These are phyloP conservation scores for Claviceps purpurea DNA, from an alignment of 2,329 filamentous ascomycete genomes.

Conservation along the genomic window DNA sequence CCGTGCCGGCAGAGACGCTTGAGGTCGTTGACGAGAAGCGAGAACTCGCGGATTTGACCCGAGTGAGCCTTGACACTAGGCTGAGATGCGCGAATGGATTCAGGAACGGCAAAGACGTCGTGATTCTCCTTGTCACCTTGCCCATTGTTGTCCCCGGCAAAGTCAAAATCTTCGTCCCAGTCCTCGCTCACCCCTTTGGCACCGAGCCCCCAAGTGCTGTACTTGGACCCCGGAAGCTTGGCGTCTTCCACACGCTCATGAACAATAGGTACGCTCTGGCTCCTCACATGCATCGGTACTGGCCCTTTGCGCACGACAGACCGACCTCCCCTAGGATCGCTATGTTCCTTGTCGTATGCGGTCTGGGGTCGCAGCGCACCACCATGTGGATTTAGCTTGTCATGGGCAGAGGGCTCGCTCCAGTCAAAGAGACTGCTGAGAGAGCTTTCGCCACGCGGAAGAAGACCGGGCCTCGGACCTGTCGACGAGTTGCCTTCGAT, in stretches of 20 bases:
- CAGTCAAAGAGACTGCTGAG: constrained; percentile 66
- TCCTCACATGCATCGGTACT: constrained; percentile 59
- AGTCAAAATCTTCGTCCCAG: constrained; percentile 85
- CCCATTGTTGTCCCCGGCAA: constrained; percentile 34
- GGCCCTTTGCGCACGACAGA: constrained; percentile 52
- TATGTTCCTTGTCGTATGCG: constrained; percentile 62
- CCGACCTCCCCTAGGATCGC: constrained; percentile 57
- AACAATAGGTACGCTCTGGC: constrained; percentile 65
- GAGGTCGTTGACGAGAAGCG: constrained; percentile 67
- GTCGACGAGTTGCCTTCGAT: constrained; percentile 33
- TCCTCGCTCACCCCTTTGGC: constrained; percentile 71
- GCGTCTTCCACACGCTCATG: constrained; percentile 46
- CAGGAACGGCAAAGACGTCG: constrained; percentile 39
- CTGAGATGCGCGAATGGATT: constrained; percentile 68
- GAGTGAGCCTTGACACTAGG: constrained; percentile 73
- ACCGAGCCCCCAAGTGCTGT: constrained; percentile 71
- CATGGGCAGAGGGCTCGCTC: constrained; percentile 52
- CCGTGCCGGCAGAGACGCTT: constrained; percentile 64
- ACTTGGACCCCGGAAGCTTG: constrained; percentile 50
- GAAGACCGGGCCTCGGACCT: constrained; percentile 6
- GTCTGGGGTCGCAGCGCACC: constrained; percentile 56
- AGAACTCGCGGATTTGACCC: constrained; percentile 70
- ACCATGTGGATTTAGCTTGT: constrained; percentile 45
- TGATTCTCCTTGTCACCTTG: constrained; percentile 23
- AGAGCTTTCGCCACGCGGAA: constrained; percentile 30